Evolutionary conservation across 106 monocot genomes (phyloP), one percentile per base, ranked within the genome.

Genomic region (Acanthochlamys bracteata): DNA sequence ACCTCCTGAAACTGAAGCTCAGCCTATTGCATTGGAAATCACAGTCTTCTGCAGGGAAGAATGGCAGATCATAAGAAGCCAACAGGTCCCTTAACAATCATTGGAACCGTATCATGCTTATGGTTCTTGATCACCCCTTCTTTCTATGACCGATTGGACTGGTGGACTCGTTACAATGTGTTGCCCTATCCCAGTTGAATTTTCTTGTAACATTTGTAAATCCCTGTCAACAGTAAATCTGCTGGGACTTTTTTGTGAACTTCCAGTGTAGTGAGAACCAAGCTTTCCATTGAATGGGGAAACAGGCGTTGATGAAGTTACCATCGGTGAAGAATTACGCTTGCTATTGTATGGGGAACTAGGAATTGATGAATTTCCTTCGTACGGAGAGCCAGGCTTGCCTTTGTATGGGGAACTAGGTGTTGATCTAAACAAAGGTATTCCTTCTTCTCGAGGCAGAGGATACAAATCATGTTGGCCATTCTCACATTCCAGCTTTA

Each of bases 341-440:
- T 55, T 64, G 16, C 72, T 65, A 4, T 14, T 49, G 55, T 84
- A 79, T 17, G 84, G 79, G 15, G 84, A 84, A 62, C 73, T 66
- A 11, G 79, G 66, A 22, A 13, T 71, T 23, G 83, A 79, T 16
- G 47, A 63, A 24, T 39, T 63, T 24, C 59, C 73, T 39, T 42
- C n/a, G 11, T 58, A 55, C 0, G 55, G 24, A 66, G 47, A 45
- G 4, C 55, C 40, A 11, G 66, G 20, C 1, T 55, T 64, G 21
- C 72, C 69, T 7, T 20, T 49, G 47, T 84, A 79, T 11, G 84
- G 79, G 14, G 84, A 84, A 62, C 76, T 66, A 11, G 79, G 66
- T 25, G 22, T 71, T n/a, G 83, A 79, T 58, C 0, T 63, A 21
- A 75, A 79, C 10, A 76, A 58, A 68, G 73, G 69, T 56, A 71